Evolutionary conservation across 108 stramenopile species (phyloP).

Genomic region (Cyclotella cryptica): DNA sequence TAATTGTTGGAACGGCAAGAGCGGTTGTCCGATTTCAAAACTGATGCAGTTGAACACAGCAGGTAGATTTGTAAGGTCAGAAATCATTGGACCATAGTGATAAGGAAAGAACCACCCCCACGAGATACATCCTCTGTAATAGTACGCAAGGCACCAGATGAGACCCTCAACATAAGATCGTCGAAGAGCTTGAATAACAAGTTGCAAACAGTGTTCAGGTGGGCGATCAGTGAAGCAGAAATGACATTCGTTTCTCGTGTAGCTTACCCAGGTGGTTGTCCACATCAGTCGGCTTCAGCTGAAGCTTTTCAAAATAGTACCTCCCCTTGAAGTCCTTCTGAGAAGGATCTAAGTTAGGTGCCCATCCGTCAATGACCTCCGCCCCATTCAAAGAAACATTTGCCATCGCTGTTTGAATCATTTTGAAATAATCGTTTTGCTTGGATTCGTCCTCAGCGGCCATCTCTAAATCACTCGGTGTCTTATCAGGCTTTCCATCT

Average conservation of each 20-base stretch:
- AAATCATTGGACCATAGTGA: slow-evolving; percentile 96
- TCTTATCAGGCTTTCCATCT: slow-evolving; percentile 64
- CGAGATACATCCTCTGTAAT: slow-evolving; percentile 96
- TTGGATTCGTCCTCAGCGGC: slow-evolving; percentile 75
- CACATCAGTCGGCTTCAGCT: slow-evolving; percentile 81
- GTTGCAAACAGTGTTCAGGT: too few relatives aligned
- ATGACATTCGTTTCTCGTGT: too few relatives aligned
- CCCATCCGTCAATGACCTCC: slow-evolving; percentile 77
- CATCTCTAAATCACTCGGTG: slow-evolving; percentile 86
- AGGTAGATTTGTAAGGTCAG: slow-evolving; percentile 91
- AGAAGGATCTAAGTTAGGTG: slow-evolving; percentile 42
- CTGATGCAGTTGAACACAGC: slow-evolving; percentile 76
- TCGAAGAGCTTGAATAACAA: slow-evolving; percentile 50
- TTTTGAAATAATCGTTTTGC: slow-evolving; percentile 75
- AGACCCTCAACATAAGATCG: slow-evolving; percentile 95
- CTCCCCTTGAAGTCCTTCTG: slow-evolving; percentile 95
- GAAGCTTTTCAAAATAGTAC: slow-evolving; percentile 95
- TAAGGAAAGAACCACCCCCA: slow-evolving; percentile 99
- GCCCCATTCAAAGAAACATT: slow-evolving; percentile 47
- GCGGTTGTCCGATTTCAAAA: slow-evolving; percentile 91
- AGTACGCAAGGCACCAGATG: slow-evolving; percentile 99
- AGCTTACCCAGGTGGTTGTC: slow-evolving; percentile 54
- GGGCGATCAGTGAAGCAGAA: too few relatives aligned
- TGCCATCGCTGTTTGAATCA: slow-evolving; percentile 72
- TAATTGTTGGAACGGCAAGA: slow-evolving; percentile 95